Conservation (phyloP, 768 basidiomycete genomes). For the Clitopilus passeckerianus region DNA sequence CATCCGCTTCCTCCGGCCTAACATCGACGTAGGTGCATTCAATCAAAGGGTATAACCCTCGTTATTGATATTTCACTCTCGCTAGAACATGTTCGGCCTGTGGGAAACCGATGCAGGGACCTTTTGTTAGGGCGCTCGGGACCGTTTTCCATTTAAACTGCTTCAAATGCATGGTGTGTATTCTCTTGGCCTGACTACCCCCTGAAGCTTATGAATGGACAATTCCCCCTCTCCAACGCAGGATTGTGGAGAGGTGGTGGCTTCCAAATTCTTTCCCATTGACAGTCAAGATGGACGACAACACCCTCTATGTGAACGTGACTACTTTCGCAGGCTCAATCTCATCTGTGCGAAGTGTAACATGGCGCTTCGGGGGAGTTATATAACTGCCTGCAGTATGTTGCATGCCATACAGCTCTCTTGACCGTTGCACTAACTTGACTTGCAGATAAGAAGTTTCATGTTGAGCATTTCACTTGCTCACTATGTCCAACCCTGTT, state of each 20-base stretch:
- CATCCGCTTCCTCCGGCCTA: slow-evolving; percentile 52
- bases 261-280: slow-evolving; percentile 98
- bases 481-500: slow-evolving; percentile 94
- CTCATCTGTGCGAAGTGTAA: slow-evolving; percentile 96
- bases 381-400: slow-evolving; percentile 98
- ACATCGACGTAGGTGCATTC: slow-evolving; percentile 45
- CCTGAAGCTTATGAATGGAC: too few relatives aligned
- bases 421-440: slow-evolving; percentile 7
- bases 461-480: slow-evolving; percentile 99
- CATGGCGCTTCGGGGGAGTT: slow-evolving; percentile 91
- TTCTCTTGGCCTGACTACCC: not conserved
- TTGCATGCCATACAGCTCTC: slow-evolving; percentile 10
- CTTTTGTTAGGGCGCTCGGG: slow-evolving; percentile 92
- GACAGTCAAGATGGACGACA: slow-evolving; percentile 87
- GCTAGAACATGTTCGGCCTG: slow-evolving; percentile 71
- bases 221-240: slow-evolving; percentile 23
- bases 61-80: slow-evolving; percentile 19
- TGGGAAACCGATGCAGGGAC: slow-evolving; percentile 83
- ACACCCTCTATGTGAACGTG: slow-evolving; percentile 94
- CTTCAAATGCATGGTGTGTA: slow-evolving; percentile 92
- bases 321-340: slow-evolving; percentile 94
- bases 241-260: slow-evolving; percentile 97
- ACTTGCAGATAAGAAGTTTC: slow-evolving; percentile 87
- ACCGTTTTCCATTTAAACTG: slow-evolving; percentile 96
- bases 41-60: slow-evolving; percentile 12